These are phyloP conservation scores for Ophioceras dolichostomum DNA, from an alignment of 2,329 filamentous ascomycete genomes.

Conservation along the genomic window DNA sequence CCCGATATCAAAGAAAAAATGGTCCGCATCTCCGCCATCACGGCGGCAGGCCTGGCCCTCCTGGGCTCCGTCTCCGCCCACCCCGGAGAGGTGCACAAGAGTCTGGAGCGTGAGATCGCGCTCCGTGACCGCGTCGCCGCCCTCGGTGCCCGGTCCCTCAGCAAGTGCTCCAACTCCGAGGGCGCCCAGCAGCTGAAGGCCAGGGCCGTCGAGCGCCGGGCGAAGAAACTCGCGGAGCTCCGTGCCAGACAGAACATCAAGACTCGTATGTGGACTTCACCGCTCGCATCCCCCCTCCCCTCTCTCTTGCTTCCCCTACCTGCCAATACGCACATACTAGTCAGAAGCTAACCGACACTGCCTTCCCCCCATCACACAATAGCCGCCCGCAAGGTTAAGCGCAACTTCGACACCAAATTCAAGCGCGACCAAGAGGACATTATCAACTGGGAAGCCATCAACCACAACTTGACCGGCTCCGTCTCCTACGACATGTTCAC, in stretches of 20 bases:
- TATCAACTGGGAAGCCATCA: background rate
- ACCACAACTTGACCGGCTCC: slow-evolving; percentile 22
- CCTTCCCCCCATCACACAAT: too few relatives aligned
- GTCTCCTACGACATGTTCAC: slow-evolving; percentile 18
- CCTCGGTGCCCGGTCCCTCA: slow-evolving; percentile 19
- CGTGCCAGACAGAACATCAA: slow-evolving; percentile 17
- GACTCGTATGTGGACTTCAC: too few relatives aligned
- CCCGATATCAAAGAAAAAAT: too few relatives aligned
- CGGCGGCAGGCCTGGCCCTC: background rate
- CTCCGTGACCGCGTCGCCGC: slow-evolving; percentile 14
- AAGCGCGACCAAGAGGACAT: background rate
- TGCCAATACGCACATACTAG: too few relatives aligned
- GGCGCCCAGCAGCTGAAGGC: slow-evolving; percentile 24
- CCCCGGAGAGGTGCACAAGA: slow-evolving; percentile 13
- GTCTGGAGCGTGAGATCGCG: background rate
- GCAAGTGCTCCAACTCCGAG: slow-evolving; percentile 23
- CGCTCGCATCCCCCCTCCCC: too few relatives aligned
- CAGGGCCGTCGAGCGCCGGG: slow-evolving; percentile 23
- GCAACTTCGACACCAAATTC: too few relatives aligned
- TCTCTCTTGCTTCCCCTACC: too few relatives aligned
- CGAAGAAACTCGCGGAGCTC: slow-evolving; percentile 22
- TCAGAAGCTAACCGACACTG: too few relatives aligned
- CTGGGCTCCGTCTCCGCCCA: slow-evolving; percentile 10
- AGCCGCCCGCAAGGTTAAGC: too few relatives aligned
- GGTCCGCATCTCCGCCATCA: background rate